Percentiles rank a stretch among this genome's conserved stretches.
Evolutionary conservation across 2,329 filamentous ascomycete species (phyloP).

Genomic region (Triangularia setosa): DNA sequence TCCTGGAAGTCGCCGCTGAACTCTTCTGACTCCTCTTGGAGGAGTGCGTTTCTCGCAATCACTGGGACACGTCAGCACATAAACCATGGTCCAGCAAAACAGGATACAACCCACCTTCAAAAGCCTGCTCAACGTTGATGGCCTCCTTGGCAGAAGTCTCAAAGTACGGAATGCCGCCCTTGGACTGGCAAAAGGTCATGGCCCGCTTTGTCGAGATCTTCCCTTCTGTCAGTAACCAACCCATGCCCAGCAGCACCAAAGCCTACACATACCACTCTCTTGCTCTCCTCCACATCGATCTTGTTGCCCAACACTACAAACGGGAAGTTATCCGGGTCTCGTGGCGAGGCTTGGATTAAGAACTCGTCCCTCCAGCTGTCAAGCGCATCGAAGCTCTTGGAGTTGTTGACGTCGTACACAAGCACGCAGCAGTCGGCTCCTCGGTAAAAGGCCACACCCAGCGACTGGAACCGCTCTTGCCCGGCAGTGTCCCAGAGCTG

Average conservation of each 20-base stretch:
- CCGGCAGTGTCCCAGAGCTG: constrained; percentile 99
- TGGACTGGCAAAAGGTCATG: constrained; percentile 95
- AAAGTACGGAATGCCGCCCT: constrained; percentile 96
- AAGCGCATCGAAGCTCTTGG: constrained; percentile 97
- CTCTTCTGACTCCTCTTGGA: constrained; percentile 96
- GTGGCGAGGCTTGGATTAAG: constrained; percentile 90
- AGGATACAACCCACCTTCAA: constrained; percentile 52
- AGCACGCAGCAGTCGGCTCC: constrained; percentile 97
- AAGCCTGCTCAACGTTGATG: constrained; percentile 87
- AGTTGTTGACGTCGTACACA: constrained; percentile 98
- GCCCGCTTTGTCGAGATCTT: constrained; percentile 93
- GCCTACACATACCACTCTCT: constrained; percentile 67
- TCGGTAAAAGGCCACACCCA: constrained; percentile 95
- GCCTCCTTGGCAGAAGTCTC: constrained; percentile 99
- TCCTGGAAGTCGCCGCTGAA: constrained; percentile 97
- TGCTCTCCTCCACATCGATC: constrained; percentile 97
- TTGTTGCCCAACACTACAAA: constrained; percentile 99
- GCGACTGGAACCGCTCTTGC: constrained; percentile 94
- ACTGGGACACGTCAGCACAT: constrained; percentile 49
- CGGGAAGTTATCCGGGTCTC: constrained; percentile 95
- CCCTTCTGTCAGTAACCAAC: neutral
- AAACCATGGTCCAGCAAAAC: too few species aligned
- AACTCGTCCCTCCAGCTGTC: constrained; percentile 99
- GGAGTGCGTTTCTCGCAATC: constrained; percentile 90
- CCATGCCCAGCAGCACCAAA: too few species aligned